phyloP scores from a whole-genome alignment of 352 stramenopile genomes.

The Phytophthora pinifolia region DNA sequence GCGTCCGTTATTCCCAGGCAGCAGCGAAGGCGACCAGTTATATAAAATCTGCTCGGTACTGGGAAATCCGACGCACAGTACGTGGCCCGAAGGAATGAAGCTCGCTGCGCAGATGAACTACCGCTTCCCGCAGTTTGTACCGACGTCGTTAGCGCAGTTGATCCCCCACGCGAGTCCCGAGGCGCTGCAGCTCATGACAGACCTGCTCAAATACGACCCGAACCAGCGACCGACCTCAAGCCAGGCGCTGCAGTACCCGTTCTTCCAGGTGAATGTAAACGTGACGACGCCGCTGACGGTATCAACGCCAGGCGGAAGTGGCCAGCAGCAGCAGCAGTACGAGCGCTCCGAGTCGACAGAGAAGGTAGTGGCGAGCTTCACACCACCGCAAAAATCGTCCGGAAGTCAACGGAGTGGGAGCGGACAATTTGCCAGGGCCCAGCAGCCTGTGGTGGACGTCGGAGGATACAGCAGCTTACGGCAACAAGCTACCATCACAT shows the following conservation, averaged over 20 bases:
- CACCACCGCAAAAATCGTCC: constrained; percentile 56
- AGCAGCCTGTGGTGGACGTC: constrained; percentile 46
- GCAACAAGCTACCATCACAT: constrained; percentile 23
- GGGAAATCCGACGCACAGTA: constrained; percentile 87
- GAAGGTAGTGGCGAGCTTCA: constrained; percentile 46
- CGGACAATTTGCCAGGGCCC: constrained; percentile 51
- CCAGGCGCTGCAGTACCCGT: constrained; percentile 94
- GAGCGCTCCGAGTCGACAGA: constrained; percentile 38
- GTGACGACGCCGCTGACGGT: constrained; percentile 70
- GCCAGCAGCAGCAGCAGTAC: constrained; percentile 57
- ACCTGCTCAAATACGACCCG: constrained; percentile 94
- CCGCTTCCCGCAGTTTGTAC: constrained; percentile 94
- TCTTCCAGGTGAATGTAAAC: constrained; percentile 91
- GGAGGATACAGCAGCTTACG: constrained; percentile 44
- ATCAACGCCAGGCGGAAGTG: constrained; percentile 50
- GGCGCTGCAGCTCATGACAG: constrained; percentile 91
- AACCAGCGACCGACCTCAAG: constrained; percentile 91
- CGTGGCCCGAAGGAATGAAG: constrained; percentile 95
- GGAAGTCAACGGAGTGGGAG: constrained; percentile 45
- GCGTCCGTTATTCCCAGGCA: constrained; percentile 96
- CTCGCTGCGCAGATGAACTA: constrained; percentile 96
- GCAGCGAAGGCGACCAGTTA: constrained; percentile 96
- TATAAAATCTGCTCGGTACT: constrained; percentile 98
- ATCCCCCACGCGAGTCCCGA: constrained; percentile 91
- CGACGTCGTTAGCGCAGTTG: constrained; percentile 84